Conservation (phyloP, 177 flowering plant genomes). For the Telopea speciosissima region DNA sequence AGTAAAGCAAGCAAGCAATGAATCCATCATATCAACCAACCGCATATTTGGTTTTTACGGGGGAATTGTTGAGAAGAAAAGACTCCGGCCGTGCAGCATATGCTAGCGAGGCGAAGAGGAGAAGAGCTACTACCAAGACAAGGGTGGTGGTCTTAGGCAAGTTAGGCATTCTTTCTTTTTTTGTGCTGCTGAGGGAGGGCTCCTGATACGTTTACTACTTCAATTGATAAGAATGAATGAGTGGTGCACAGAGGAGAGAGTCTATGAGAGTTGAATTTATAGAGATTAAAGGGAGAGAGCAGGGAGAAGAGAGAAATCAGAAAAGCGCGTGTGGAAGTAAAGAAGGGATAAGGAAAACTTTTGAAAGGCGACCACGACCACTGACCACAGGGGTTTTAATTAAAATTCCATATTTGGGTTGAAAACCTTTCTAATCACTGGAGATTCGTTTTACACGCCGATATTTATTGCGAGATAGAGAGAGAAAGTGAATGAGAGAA, state of each 20-base stretch:
- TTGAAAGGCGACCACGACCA: too few relatives aligned
- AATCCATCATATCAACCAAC: conserved; percentile 13
- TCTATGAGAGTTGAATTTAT: conserved; percentile 2
- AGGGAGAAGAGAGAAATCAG: too few relatives aligned
- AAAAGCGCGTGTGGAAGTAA: background rate
- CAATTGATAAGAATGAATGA: too few relatives aligned
- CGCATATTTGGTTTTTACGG: conserved; percentile 12
- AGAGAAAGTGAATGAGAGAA: too few relatives aligned
- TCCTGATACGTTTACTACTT: too few relatives aligned
- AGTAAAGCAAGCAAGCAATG: background rate
- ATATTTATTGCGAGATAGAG: background rate
- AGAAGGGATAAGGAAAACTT: too few relatives aligned
- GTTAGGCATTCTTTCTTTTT: conserved; percentile 22
- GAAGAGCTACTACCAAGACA: conserved; percentile 19
- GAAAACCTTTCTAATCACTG: background rate
- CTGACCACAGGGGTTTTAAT: too few relatives aligned
- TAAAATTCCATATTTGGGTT: too few relatives aligned
- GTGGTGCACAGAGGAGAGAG: background rate
- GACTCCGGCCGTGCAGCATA: conserved; percentile 36
- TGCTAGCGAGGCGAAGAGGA: conserved; percentile 25
- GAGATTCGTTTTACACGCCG: conserved; percentile 2
- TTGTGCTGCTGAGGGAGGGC: too few relatives aligned
- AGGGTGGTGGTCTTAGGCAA: conserved; percentile 23
- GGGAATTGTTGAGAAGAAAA: conserved; percentile 6
- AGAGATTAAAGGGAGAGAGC: too few relatives aligned